Evolutionary conservation across 2,329 filamentous ascomycete genomes (phyloP), one percentile per base, ranked within the genome.

Genomic region (Phyllosticta capitalensis): DNA sequence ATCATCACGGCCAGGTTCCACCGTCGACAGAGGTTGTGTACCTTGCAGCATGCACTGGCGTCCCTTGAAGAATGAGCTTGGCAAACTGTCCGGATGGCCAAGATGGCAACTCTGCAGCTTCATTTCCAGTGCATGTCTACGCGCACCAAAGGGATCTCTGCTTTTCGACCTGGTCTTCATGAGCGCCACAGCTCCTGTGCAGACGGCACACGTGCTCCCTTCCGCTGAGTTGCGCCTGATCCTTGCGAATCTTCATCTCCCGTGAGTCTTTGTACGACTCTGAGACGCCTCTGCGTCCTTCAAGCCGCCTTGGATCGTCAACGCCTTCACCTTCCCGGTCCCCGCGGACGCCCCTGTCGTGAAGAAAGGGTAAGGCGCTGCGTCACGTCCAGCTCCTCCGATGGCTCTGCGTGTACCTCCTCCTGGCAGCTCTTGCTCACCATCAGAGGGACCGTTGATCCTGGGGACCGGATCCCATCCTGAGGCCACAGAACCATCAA

Each of bases 31-130:
- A 45, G 51, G 58, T 51, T 52, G 54, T 59, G 58, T 59, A 55
- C 58, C 58, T 59, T 59, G 58, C 58, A 59, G 58, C 51, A 52
- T 45, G 52, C 58, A 55, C 14, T 30, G 51, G 17, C 22, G 52
- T 59, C 56, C 45, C 24, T 28, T 24, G n/a, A 54, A 59, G 56
- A 59, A 59, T 59, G 56, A 22, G 38, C 56, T 59, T 59, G 58
- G 58, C 58, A 48, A 49, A 28, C 7, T 28, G 55, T 51, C 55
- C n/a, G 19, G 38, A 28, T 10, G 30, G 56, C 56, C 50, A 58
- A 58, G 56, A 30, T 17, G 30, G 48, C 45, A 30, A 48, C 54
- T 48, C 30, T 51, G 28, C 50, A 19, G 20, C 20, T 20, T 52
- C 21, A 14, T 45, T 45, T 28, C 19, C 52, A 33, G 56, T 54